Evolutionary conservation across 2,329 filamentous ascomycete genomes (phyloP).

Genomic region (Lachnellula occidentalis): DNA sequence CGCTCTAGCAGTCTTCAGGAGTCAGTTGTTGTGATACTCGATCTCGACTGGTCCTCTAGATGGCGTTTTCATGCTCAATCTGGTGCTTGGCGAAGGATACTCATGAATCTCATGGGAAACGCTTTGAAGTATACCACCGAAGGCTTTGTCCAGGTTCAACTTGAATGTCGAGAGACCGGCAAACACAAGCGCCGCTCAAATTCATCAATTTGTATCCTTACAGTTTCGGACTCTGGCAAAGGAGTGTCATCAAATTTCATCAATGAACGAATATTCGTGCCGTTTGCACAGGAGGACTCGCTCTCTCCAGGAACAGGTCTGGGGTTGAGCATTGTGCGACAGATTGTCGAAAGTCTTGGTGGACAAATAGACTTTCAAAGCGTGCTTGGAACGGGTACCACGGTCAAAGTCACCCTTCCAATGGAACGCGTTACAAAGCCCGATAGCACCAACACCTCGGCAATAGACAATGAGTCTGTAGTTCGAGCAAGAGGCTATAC

Average conservation of each 20-base stretch:
- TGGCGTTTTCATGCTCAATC: slow-evolving; percentile 13
- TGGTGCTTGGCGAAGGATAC: slow-evolving; percentile 32
- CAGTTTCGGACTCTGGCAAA: slow-evolving; percentile 53
- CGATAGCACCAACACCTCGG: neutral
- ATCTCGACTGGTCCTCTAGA: slow-evolving; percentile 23
- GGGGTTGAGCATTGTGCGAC: slow-evolving; percentile 55
- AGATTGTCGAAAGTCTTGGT: slow-evolving; percentile 52
- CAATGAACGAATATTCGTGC: slow-evolving; percentile 51
- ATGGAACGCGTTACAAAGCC: neutral
- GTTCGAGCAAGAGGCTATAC: neutral
- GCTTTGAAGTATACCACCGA: slow-evolving; percentile 53
- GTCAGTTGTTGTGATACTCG: neutral
- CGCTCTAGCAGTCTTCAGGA: neutral
- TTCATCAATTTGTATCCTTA: slow-evolving; percentile 28
- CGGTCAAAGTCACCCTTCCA: slow-evolving; percentile 39
- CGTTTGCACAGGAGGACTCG: slow-evolving; percentile 57
- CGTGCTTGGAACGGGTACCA: slow-evolving; percentile 48
- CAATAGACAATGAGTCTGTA: neutral
- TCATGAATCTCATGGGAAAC: slow-evolving; percentile 58
- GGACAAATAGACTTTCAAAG: slow-evolving; percentile 56
- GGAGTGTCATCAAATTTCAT: slow-evolving; percentile 59
- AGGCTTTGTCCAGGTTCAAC: slow-evolving; percentile 43
- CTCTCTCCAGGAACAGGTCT: slow-evolving; percentile 55
- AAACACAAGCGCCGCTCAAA: neutral
- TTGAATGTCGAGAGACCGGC: slow-evolving; percentile 11